phyloP scores from a whole-genome alignment of 352 stramenopile genomes.

The Blastocystis sp. region DNA sequence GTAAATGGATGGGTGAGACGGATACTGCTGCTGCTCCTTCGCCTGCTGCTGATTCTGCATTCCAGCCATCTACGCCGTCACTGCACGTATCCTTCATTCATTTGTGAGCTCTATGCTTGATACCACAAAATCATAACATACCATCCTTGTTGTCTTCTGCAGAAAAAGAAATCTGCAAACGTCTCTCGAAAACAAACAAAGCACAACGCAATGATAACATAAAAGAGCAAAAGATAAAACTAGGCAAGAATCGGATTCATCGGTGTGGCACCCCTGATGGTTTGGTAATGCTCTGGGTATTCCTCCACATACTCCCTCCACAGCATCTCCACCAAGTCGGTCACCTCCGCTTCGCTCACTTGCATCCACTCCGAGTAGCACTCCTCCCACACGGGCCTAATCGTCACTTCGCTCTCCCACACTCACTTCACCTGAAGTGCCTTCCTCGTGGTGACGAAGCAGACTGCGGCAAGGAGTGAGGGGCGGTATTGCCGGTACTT shows the following conservation, averaged over 20 bases:
- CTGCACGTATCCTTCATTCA: not conserved
- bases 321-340: not conserved
- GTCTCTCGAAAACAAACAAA: not conserved
- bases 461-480: constrained; percentile 12
- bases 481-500: constrained; percentile 24
- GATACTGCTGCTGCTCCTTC: constrained; percentile 54
- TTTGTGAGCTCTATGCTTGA: not conserved
- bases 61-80: not conserved
- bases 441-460: not conserved
- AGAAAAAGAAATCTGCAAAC: not conserved
- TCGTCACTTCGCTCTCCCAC: not conserved
- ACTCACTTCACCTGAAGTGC: not conserved
- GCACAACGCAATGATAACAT: not conserved
- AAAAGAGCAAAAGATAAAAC: not conserved
- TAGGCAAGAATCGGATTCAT: not conserved
- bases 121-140: not conserved
- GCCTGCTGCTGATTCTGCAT: constrained; percentile 36
- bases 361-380: constrained; percentile 16
- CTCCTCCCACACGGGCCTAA: constrained; percentile 13
- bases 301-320: constrained; percentile 3
- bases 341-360: not conserved
- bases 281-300: constrained; percentile 11
- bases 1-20: not conserved
- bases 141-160: constrained; percentile 7
- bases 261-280: not conserved